Conservation (phyloP, 106 monocot genomes). For the Triglochin maritima region DNA sequence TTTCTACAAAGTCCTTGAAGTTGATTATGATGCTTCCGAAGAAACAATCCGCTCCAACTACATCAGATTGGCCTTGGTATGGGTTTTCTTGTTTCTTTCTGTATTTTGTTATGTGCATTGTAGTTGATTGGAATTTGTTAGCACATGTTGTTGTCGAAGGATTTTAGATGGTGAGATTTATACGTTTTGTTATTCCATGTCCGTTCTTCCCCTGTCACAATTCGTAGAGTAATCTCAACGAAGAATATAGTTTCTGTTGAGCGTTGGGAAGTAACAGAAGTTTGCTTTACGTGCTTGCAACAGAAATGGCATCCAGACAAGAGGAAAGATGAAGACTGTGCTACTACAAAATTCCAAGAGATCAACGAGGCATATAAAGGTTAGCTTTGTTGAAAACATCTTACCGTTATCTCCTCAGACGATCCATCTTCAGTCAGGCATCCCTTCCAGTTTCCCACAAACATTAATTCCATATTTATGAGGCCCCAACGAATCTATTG, state of each 20-base stretch:
- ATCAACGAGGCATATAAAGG: slow-evolving; percentile 95
- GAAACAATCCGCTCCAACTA: slow-evolving; percentile 82
- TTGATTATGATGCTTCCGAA: slow-evolving; percentile 90
- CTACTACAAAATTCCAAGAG: slow-evolving; percentile 94
- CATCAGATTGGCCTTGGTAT: slow-evolving; percentile 83
- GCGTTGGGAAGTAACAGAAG: too few relatives aligned
- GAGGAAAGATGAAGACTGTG: slow-evolving; percentile 58
- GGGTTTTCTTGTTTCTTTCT: slow-evolving; percentile 10
- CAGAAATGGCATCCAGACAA: slow-evolving; percentile 99
- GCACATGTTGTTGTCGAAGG: not conserved
- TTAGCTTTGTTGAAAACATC: slow-evolving; percentile 26
- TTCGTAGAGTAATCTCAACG: too few relatives aligned
- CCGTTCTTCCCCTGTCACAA: too few relatives aligned
- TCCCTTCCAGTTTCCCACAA: too few relatives aligned
- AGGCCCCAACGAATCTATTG: too few relatives aligned
- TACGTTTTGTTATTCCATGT: too few relatives aligned
- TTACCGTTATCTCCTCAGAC: too few relatives aligned
- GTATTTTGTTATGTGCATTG: not conserved
- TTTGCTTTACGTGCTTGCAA: not conserved
- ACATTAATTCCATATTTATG: too few relatives aligned
- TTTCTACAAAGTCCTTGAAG: slow-evolving; percentile 88
- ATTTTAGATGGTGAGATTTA: not conserved
- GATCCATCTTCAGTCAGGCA: too few relatives aligned
- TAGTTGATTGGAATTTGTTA: not conserved
- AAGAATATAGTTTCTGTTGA: too few relatives aligned